phyloP scores from a whole-genome alignment of 257 asterid species.

The Solanum arcanum region DNA sequence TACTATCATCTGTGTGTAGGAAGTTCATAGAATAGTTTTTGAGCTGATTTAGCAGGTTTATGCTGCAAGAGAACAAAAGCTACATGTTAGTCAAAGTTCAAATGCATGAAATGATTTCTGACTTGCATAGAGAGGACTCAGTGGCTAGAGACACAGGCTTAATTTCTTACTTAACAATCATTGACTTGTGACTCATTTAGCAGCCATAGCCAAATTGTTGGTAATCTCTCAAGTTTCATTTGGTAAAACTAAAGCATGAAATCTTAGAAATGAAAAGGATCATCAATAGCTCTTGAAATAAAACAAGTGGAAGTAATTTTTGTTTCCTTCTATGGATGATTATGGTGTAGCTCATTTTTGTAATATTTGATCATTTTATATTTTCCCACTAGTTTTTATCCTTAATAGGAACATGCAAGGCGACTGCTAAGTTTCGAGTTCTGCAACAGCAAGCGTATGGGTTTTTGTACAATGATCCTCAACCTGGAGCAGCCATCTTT shows the following conservation, averaged over 20 bases:
- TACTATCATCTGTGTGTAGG: neutral
- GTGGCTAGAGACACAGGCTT: neutral
- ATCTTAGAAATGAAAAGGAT: neutral
- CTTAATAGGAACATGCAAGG: conserved; percentile 63
- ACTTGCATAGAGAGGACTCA: neutral
- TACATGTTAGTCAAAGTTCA: neutral
- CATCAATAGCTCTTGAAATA: neutral
- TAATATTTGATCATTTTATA: neutral
- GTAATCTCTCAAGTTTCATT: neutral
- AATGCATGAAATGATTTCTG: neutral
- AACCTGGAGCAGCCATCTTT: conserved; percentile 58
- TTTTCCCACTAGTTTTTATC: neutral
- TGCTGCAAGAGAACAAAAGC: neutral
- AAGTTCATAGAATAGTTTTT: neutral
- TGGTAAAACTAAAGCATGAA: neutral
- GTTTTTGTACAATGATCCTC: conserved; percentile 44
- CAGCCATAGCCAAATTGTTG: neutral
- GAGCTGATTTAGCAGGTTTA: neutral
- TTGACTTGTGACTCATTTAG: neutral
- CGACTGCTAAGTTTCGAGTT: conserved; percentile 54
- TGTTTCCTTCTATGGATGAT: neutral
- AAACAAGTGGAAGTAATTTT: neutral
- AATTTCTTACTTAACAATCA: neutral
- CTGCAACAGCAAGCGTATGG: conserved; percentile 55
- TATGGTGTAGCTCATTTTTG: neutral